Evolutionary conservation across 371 early-diverging fungal genomes (phyloP).

Genomic region (Neoconidiobolus thromboides): DNA sequence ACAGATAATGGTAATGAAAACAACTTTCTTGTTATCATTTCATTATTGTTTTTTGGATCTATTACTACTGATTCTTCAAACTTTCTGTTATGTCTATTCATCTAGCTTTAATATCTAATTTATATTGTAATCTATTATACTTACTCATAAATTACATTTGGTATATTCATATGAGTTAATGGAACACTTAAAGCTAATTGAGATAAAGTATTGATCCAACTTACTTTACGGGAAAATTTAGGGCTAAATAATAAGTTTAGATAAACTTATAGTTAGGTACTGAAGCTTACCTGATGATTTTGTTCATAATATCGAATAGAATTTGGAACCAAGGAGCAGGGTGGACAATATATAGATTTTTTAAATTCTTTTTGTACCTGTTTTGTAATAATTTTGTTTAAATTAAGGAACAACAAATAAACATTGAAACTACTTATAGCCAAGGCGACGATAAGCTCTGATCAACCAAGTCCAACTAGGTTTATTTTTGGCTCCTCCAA

Average conservation of each 20-base stretch:
- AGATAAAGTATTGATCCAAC: constrained; percentile 50
- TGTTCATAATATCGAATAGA: constrained; percentile 43
- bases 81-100: constrained; percentile 16
- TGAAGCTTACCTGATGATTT: constrained; percentile 36
- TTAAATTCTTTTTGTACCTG: constrained; percentile 74
- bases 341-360: constrained; percentile 75
- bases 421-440: constrained; percentile 23
- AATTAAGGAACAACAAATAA: not conserved
- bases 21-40: constrained; percentile 9
- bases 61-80: constrained; percentile 17
- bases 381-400: not conserved
- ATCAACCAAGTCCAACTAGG: constrained; percentile 74
- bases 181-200: constrained; percentile 42
- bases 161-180: constrained; percentile 51
- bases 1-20: constrained; percentile 39
- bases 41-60: constrained; percentile 7
- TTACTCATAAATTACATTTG: constrained; percentile 55
- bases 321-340: constrained; percentile 47
- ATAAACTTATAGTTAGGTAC: not conserved
- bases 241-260: constrained; percentile 25
- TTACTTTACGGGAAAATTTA: constrained; percentile 74
- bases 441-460: constrained; percentile 58
- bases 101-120: not conserved
- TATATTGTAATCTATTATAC: constrained; percentile 9
- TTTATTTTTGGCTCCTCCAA: constrained; percentile 54